Percentiles rank a stretch among this genome's conserved stretches.
These are phyloP conservation scores for Diversispora epigaea DNA, from an alignment of 192 early-diverging fungal species.

Conservation along the genomic window DNA sequence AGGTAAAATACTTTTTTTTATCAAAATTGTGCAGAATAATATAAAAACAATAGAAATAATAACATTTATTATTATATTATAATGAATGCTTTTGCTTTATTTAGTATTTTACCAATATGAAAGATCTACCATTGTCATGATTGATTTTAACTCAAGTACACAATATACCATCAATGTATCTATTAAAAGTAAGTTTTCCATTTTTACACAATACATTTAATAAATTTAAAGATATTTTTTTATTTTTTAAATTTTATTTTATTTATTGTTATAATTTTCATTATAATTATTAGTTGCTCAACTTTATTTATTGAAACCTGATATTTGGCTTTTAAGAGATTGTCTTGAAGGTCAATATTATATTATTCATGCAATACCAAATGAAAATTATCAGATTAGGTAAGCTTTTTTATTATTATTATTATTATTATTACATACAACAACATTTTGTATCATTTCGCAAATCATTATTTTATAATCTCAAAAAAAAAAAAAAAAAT, in stretches of 20 bases:
- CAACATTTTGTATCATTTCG: no score
- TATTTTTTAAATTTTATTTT: background rate
- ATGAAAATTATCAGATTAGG: background rate
- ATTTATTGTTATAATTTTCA: no score
- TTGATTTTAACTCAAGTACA: conserved; percentile 56
- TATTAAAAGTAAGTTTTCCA: conserved; percentile 35
- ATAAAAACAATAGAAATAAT: background rate
- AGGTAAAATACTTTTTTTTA: conserved; percentile 20
- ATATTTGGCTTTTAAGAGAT: background rate
- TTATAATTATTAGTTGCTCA: background rate
- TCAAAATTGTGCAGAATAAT: background rate
- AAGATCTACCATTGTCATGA: conserved; percentile 43
- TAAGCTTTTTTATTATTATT: background rate
- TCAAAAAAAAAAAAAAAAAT: background rate
- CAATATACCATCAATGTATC: conserved; percentile 54
- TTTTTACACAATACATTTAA: background rate
- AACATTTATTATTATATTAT: background rate
- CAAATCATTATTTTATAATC: no score
- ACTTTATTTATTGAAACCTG: background rate
- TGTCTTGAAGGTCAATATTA: background rate
- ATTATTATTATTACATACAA: no score
- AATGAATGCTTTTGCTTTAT: background rate
- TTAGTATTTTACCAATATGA: conserved; percentile 57
- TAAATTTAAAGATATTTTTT: background rate
- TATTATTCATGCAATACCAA: background rate